These are phyloP conservation scores for Cladophialophora yegresii DNA, from an alignment of 2,329 filamentous ascomycete species.

Conservation along the genomic window DNA sequence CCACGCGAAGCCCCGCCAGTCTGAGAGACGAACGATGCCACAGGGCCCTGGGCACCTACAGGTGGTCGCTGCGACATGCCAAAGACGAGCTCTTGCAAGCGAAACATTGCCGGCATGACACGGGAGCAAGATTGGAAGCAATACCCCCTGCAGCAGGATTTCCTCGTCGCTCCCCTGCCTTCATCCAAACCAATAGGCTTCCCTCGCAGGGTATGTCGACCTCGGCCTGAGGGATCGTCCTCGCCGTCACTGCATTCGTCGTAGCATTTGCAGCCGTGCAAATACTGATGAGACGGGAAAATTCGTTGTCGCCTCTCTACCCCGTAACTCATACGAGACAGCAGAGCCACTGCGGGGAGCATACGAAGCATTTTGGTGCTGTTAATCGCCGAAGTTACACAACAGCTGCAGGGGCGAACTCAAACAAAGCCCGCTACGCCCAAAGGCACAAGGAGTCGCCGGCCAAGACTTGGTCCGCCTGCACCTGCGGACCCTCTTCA, in stretches of 20 bases:
- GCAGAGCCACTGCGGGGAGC: neutral
- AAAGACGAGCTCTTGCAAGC: too few species aligned
- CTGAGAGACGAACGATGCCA: too few species aligned
- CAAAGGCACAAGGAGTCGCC: neutral
- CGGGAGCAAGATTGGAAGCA: neutral
- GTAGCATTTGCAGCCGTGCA: neutral
- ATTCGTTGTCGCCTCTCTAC: neutral
- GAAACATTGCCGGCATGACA: neutral
- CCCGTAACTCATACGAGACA: neutral
- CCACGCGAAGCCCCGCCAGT: neutral
- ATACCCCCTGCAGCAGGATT: neutral
- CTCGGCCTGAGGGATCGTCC: neutral
- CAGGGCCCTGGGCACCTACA: neutral
- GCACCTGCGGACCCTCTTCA: slow-evolving; percentile 2
- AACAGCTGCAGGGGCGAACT: slow-evolving; percentile 1
- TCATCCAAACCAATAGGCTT: neutral
- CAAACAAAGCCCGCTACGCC: neutral
- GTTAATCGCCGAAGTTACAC: neutral
- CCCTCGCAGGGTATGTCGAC: neutral
- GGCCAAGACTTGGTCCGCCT: neutral
- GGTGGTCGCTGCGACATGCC: neutral
- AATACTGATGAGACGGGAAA: neutral
- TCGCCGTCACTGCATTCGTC: neutral
- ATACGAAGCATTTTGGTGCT: neutral
- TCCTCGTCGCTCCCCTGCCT: too few species aligned